Percentiles rank a stretch among this genome's conserved stretches.
These are phyloP conservation scores for Harrya chromipes DNA, from an alignment of 768 basidiomycete genomes.

Conservation along the genomic window DNA sequence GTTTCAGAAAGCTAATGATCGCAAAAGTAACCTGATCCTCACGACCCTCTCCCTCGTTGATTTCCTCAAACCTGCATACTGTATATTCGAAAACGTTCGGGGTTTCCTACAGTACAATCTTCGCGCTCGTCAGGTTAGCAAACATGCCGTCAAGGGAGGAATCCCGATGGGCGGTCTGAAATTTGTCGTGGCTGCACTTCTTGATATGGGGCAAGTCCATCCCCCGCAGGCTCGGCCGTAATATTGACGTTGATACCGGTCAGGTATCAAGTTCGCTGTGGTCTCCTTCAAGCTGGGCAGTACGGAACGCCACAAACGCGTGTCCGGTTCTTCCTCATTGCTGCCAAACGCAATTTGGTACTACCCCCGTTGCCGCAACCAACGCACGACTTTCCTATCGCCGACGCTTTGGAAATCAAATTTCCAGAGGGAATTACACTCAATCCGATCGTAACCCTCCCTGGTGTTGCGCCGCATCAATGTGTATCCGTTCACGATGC, in stretches of 20 bases:
- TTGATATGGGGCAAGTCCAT: slow-evolving; percentile 60
- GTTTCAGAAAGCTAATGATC: slow-evolving; percentile 63
- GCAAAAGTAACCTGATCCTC: slow-evolving; percentile 66
- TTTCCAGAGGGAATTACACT: slow-evolving; percentile 41
- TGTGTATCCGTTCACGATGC: slow-evolving; percentile 68
- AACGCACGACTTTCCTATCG: slow-evolving; percentile 39
- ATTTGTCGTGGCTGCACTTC: slow-evolving; percentile 55
- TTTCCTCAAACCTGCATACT: slow-evolving; percentile 38
- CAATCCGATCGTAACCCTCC: slow-evolving; percentile 41
- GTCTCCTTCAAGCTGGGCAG: slow-evolving; percentile 45
- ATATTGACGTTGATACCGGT: neutral
- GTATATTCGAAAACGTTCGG: slow-evolving; percentile 48
- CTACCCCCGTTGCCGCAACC: slow-evolving; percentile 43
- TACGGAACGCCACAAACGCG: slow-evolving; percentile 46
- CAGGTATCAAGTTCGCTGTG: slow-evolving; percentile 45
- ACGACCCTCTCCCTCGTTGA: slow-evolving; percentile 49
- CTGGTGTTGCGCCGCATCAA: slow-evolving; percentile 54
- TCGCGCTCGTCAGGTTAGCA: slow-evolving; percentile 34
- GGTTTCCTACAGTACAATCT: slow-evolving; percentile 43
- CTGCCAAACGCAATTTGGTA: slow-evolving; percentile 34
- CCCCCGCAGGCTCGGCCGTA: neutral
- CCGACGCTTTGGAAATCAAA: slow-evolving; percentile 49
- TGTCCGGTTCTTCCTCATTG: slow-evolving; percentile 50
- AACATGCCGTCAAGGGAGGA: slow-evolving; percentile 55
- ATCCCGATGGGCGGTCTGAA: slow-evolving; percentile 75